Evolutionary conservation across 148 eudicot species (phyloP), one percentile per base, ranked within the genome.

Genomic region (Amaranthus palmeri): DNA sequence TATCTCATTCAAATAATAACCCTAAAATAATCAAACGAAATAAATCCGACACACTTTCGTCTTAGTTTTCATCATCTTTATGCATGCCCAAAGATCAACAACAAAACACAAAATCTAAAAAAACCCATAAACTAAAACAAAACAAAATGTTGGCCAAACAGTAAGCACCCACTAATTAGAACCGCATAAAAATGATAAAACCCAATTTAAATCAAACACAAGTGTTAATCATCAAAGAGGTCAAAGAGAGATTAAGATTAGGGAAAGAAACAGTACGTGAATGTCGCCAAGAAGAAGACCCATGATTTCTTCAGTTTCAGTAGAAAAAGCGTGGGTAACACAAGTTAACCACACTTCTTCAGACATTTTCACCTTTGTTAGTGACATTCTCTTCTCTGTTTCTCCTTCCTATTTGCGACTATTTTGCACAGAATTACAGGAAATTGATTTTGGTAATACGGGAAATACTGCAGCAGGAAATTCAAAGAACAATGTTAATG

Each of bases 221-320:
- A 13, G 40, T 42, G 4, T 25, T 49, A 67, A 74, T 4, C 6
- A 40, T 1, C n/a, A 5, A 59, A 61, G 68, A 48, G 40, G 48
- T 59, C 51, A 75, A 6, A 74, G 12, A 25, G 48, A 57, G 61
- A 48, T 17, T 5, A 54, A 56, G 61, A 48, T 17, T 5, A 54
- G 54, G 17, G 14, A 52, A 49, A 69, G 14, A 8, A n/a, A 56
- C 48, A 5, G 52, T n/a, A 91, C 98, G 96, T 89, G 93, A 84
- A 89, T 85, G 69, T 91, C 99, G 59, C 99, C 99, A 17, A 95
- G 93, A 73, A 95, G 96, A 78, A 95, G 99, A 12, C 99, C 99
- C 99, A 95, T 95, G 82, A 95, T 95, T 79, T 95, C 99, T 82
- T 95, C 98, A 51, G 97, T 89, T 70, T 95, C 99, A 3, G 99